Evolutionary conservation across 345 rosid genomes (phyloP), one percentile per base, ranked within the genome.

Genomic region (Zanthoxylum bungeanum): DNA sequence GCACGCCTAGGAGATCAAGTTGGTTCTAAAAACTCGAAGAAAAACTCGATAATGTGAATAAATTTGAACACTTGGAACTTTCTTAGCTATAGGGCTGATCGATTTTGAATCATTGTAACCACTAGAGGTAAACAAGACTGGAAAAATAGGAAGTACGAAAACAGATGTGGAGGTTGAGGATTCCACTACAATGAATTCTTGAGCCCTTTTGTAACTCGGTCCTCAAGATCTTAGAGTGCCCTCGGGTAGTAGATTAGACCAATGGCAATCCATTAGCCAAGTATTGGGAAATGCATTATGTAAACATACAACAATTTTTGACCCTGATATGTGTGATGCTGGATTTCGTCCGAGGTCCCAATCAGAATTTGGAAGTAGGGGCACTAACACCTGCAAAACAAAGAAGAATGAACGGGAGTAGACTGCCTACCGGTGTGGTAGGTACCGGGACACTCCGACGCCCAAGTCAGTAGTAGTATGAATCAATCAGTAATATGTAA

Each of bases 231-330:
- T n/a, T 44, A 1, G 1, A 24, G 59, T 50, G 55, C 49, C 70
- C 9, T 61, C 60, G 1, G 1, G 11, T 66, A 12, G 28, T 67
- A 10, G 9, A 40, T 8, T 67, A 61, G 42, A 74, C 70, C 21
- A 34, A 33, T 36, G 79, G 82, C 0, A n/a, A 59, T 67, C 82
- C 82, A 7, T 19, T 60, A 11, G 65, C 24, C 9, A 60, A 60
- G 28, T n/a, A 14, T 21, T 36, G 47, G 65, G 44, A 40, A 62
- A 49, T 62, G 66, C 66, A 62, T 5, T n/a, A n/a, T 75, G 30
- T 3, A 1, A 67, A 37, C 30, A 9, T 79, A 1, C 34, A 67
- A 47, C 17, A 37, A 14, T 60, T 72, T 12, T 40, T 6, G 22
- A 60, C 33, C 33, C n/a, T n/a, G n/a, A n/a, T n/a, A n/a, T n/a